Evolutionary conservation across 768 basidiomycete species (phyloP), one percentile per base, ranked within the genome.

Genomic region (Phylloporus sp.): DNA sequence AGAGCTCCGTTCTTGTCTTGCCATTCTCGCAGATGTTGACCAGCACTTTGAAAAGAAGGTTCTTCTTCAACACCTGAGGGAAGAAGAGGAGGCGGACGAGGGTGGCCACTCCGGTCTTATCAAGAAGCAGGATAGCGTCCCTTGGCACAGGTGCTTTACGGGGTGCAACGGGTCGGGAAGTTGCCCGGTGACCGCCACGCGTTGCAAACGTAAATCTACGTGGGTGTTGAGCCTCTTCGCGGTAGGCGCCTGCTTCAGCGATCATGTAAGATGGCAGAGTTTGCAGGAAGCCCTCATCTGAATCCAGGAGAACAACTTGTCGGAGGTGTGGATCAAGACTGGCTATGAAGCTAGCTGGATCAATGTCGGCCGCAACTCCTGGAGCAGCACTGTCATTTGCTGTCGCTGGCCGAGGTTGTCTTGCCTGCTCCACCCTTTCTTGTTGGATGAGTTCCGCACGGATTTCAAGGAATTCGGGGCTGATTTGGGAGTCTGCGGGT

Each of bases 371-470:
- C 10, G 82, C 76, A 11, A 65, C 72, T 33, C 71, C 75, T 5
- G 66, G 54, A 17, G 60, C 32, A 26, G 60, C 39, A 29, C 48
- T 53, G 24, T 56, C 66, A 18, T 70, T 58, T 10, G 68, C 53
- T 23, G 65, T 55, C 32, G 67, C 51, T 18, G 64, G 58, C 5
- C 52, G 64, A 18, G 70, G 62, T 27, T 80, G 77, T n/a, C 85
- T 73, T 21, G 84, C 74, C 45, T 84, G 82, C 57, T 97, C 93
- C 46, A 87, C 67, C 4, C 86, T 82, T 68, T 98, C 95, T 68
- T 97, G 93, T 62, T 96, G 91, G 20, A 99, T 81, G 38, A 99
- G 92, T 63, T 99, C 96, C 1, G 92, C 93, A 20, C 96, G 86
- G 46, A 99, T 89, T 58, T 96, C 94, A 37, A 99, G 77, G 69